Base-by-base conservation (phyloP, 108 stramenopile genomes). In the Skeletonema marinoi region DNA sequence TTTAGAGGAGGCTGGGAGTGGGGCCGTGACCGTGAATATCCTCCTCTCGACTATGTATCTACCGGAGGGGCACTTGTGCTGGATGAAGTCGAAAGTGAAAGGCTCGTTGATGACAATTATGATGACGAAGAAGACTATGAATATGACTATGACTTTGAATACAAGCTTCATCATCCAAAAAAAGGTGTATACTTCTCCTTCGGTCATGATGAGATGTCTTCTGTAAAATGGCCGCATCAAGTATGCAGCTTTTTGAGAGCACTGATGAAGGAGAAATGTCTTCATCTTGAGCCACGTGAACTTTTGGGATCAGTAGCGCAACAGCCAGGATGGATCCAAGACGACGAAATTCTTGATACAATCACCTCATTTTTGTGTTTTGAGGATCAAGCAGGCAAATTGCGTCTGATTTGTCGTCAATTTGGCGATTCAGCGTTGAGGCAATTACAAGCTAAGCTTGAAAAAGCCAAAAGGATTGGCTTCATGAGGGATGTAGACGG, bases 221-320 rank as follows among this genome's bases (percentile, higher is more conserved):
- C 10, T 32, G 60, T 31, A 61, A 5, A 32, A 32, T 32, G 60
- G 60, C 30, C 60, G 2, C 30, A 61, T 61, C 60, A 61, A 4
- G 60, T 17, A 12, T 61, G 60, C 60, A 61, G 60, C 32, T 61
- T 32, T 6, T 32, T 61, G 30, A 31, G 60, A 6, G 32, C 60
- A 61, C 7, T 61, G 8, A 61, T 61, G 60, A 61, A 17, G 60
- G 60, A 61, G 12, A 61, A 61, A 11, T 61, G 60, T 32, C 60
- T 8, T 46, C 44, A 46, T 46, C 2, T 46, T 5, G 44, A 46
- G 44, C 44, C 44, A 46, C 44, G 44, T 46, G 44, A 5, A 46
- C 13, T 8, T 11, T 46, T 46, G 44, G 44, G 44, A 10, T 46
- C 44, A 4, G 44, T 46, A 14, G 44, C 6, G 14, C 44, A 46